Base-by-base conservation (phyloP, 352 stramenopile genomes). In the Phytophthora ramorum region DNA sequence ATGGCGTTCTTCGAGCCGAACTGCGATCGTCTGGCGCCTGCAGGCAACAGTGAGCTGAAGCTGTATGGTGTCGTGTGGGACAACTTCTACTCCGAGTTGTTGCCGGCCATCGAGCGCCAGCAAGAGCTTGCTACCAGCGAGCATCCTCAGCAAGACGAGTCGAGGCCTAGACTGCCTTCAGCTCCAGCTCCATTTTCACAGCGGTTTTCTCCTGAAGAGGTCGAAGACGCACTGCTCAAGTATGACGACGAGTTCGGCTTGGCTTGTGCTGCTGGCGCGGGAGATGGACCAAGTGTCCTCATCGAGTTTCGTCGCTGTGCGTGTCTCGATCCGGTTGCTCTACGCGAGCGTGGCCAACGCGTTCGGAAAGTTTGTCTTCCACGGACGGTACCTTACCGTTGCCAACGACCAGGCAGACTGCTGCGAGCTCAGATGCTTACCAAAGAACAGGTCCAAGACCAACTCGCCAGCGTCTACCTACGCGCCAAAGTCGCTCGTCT, bases 341-440 rank as follows among this genome's bases (percentile, higher is more conserved):
- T 71, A 7, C 41, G 52, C 34, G 65, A 71, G 48, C 63, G 43
- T 12, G 55, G 60, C 4, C 63, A 76, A 59, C 63, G 55, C 9
- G 62, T 79, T 6, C 79, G 75, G 16, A 80, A 78, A 30, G 77
- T 82, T 17, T 92, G 83, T 61, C 58, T 85, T 12, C 76, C 78
- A 5, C 53, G 68, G 22, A 60, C 73, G 26, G 51, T 64, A 0
- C 79, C 78, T 0, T 90, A 77, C 20, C 58, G 66, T 19, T 92
- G 83, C 41, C 59, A 81, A n/a, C 75, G 83, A 30, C 32, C 58
- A 2, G 83, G 74, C 14, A 55, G 73, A n/a, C 49, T 92, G 14
- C 32, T 92, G 4, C 75, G 83, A 34, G 78, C 69, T 38, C 75
- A 89, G 44, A 87, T 92, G 81, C 71, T 92, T 22, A 90, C 83